Base-by-base conservation (phyloP, 352 stramenopile species). In the Pythium folliculosum region DNA sequence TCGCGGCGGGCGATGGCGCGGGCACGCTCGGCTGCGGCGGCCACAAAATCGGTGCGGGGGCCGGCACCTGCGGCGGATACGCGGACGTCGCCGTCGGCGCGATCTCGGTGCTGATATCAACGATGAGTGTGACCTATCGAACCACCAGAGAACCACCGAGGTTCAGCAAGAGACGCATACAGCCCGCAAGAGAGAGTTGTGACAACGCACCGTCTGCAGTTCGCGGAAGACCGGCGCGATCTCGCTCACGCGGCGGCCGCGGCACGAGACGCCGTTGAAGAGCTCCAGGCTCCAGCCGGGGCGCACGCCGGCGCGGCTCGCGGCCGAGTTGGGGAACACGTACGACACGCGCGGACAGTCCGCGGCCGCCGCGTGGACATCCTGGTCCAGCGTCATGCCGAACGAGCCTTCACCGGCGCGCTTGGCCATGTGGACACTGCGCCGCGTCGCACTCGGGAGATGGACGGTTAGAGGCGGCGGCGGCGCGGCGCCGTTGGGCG, bases 371-470 rank as follows among this genome's bases (percentile, higher is more conserved):
- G 76, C 19, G 0, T 70, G 25, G 2, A 49, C 50, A 0, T 52
- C 62, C 58, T 85, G 77, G 35, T 80, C 78, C 13, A 92, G 69
- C 48, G 80, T 87, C 78, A 92, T 90, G 50, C 84, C 84, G 49
- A 92, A 92, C 17, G 80, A 89, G 5, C 70, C 67, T 52, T 92
- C 84, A 43, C 72, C 67, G 17, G 68, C n/a, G 12, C 61, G 60
- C 61, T 89, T 82, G n/a, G 49, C 62, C 48, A 89, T 70, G 6
- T 37, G 44, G 2, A 71, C 44, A 7, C 10, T 48, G 30, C 27
- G 43, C 2, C 43, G 51, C 27, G 43, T 48, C 1, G 17, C n/a
- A 13, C 19, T 57, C 47, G 47, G 14, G 35, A 12, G 35, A 40
- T 40, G 35, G 6, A 32, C 27, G 51, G 51, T 3, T 40, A 13